phyloP scores from a whole-genome alignment of 257 asterid species.

The Fraxinus pennsylvanica region DNA sequence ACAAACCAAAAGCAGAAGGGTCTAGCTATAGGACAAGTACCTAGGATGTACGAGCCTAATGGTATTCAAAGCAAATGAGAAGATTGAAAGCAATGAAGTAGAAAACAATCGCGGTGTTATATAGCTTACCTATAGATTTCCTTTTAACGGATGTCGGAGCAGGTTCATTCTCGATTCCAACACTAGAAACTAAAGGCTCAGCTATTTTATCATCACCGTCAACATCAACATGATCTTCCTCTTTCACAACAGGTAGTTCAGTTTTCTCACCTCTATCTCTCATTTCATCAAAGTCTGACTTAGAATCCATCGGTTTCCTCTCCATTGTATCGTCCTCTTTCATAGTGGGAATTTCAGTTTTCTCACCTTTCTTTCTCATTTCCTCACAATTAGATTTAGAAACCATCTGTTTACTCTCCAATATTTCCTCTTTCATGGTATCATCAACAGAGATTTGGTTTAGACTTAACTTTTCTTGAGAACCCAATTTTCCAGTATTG shows the following conservation, averaged over 20 bases:
- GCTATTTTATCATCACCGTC: conserved; percentile 52
- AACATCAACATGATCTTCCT: conserved; percentile 56
- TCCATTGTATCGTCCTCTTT: conserved; percentile 72
- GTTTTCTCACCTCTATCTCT: conserved; percentile 36
- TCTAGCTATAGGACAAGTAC: neutral
- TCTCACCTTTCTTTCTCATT: conserved; percentile 32
- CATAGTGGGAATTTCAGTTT: conserved; percentile 30
- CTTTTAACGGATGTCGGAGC: conserved; percentile 50
- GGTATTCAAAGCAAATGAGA: neutral
- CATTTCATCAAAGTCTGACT: conserved; percentile 36
- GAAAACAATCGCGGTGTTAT: conserved; percentile 3
- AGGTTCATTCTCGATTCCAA: conserved; percentile 40
- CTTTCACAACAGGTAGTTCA: conserved; percentile 33
- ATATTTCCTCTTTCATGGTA: conserved; percentile 74
- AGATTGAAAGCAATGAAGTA: neutral
- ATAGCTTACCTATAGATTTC: conserved; percentile 59
- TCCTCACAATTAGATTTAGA: conserved; percentile 37
- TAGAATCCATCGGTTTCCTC: conserved; percentile 44
- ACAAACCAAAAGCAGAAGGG: neutral
- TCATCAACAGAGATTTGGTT: conserved; percentile 82
- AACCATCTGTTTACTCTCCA: conserved; percentile 51
- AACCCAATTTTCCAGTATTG: conserved; percentile 47
- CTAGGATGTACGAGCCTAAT: neutral
- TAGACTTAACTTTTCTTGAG: conserved; percentile 55
- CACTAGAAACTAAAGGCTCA: conserved; percentile 32